phyloP scores from a whole-genome alignment of 1,139 yeast genomes.

The Pichia sp. region DNA sequence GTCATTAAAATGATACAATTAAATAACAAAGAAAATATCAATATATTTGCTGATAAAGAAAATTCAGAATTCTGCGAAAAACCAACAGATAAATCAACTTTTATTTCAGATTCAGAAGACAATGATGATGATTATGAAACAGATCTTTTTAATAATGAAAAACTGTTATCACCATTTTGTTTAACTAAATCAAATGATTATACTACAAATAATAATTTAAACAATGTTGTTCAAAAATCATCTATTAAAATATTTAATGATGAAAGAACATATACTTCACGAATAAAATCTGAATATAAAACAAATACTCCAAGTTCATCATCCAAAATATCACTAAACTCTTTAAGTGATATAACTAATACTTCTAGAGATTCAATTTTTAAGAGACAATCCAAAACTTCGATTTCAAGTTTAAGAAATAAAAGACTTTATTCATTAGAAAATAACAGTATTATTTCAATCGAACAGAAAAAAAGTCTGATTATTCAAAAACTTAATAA shows the following conservation, averaged over 20 bases:
- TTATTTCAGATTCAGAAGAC: slow-evolving; percentile 5
- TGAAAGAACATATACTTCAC: not conserved
- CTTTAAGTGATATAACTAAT: slow-evolving; percentile 8
- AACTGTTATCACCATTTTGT: not conserved
- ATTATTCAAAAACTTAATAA: slow-evolving; percentile 8
- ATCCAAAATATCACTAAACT: slow-evolving; percentile 4
- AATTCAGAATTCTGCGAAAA: too few relatives aligned
- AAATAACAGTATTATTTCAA: slow-evolving; percentile 6
- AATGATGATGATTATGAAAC: slow-evolving; percentile 4
- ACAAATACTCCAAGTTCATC: not conserved
- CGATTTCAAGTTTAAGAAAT: not conserved
- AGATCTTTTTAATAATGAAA: slow-evolving; percentile 9
- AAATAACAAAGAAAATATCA: too few relatives aligned
- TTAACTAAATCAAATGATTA: not conserved
- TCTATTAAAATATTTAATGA: slow-evolving; percentile 1
- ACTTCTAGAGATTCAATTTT: slow-evolving; percentile 1
- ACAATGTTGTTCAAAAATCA: not conserved
- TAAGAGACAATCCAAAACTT: not conserved
- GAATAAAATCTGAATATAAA: slow-evolving; percentile 1
- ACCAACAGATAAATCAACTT: too few relatives aligned
- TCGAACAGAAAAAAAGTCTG: slow-evolving; percentile 8
- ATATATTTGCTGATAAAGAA: too few relatives aligned
- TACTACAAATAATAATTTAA: not conserved
- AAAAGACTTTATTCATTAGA: slow-evolving; percentile 2
- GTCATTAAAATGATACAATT: too few relatives aligned